phyloP scores from a whole-genome alignment of 306 rosid genomes.

The Pyrus betulifolia region DNA sequence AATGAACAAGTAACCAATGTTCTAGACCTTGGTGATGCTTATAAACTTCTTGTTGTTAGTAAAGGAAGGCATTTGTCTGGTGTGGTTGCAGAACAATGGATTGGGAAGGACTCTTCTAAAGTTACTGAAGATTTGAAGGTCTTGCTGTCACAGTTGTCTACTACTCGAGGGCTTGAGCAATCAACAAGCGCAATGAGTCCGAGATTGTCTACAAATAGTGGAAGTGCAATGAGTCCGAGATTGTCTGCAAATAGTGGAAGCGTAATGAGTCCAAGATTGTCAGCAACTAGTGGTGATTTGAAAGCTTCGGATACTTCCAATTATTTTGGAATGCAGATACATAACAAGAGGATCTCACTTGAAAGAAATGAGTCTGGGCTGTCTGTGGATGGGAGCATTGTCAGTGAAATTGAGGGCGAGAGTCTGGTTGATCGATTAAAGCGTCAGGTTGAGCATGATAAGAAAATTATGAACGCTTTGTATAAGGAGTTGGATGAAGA shows the following conservation, averaged over 20 bases:
- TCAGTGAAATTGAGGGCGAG: conserved; percentile 50
- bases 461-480: conserved; percentile 55
- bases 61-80: conserved; percentile 64
- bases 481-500: conserved; percentile 91
- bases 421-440: conserved; percentile 45
- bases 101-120: conserved; percentile 73
- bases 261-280: conserved; percentile 58
- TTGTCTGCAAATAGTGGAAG: conserved; percentile 48
- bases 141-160: conserved; percentile 66
- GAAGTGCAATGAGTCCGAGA: conserved; percentile 50
- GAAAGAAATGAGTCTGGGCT: conserved; percentile 87
- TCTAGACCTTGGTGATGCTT: conserved; percentile 92
- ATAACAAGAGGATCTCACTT: conserved; percentile 68
- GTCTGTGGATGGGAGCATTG: conserved; percentile 75
- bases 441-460: conserved; percentile 81
- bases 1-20: conserved; percentile 42
- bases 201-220: conserved; percentile 54
- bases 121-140: conserved; percentile 68
- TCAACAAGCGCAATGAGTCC: conserved; percentile 46
- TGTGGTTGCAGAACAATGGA: conserved; percentile 60
- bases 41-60: conserved; percentile 58
- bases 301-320: conserved; percentile 50
- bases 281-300: conserved; percentile 52
- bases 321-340: conserved; percentile 54
- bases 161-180: conserved; percentile 51